These are phyloP conservation scores for Durotheca rogersii DNA, from an alignment of 495 filamentous ascomycete genomes.

Conservation along the genomic window DNA sequence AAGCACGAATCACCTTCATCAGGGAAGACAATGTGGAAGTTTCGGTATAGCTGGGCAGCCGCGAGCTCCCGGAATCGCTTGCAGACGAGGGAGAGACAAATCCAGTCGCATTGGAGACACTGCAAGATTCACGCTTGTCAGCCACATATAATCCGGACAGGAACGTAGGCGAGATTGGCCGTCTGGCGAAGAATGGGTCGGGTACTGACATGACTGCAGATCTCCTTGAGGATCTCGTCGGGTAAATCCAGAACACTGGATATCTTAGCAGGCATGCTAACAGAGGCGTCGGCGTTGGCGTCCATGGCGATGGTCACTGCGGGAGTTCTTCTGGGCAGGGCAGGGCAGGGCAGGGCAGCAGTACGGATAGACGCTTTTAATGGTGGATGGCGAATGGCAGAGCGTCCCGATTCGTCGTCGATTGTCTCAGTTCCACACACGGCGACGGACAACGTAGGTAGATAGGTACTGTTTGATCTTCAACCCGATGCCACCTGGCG, in stretches of 20 bases:
- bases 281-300: not conserved
- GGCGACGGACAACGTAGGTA: not conserved
- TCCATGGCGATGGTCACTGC: slow-evolving; percentile 3
- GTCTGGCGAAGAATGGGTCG: no score
- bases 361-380: not conserved
- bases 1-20: slow-evolving; percentile 52
- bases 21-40: slow-evolving; percentile 57
- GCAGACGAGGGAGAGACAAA: slow-evolving; percentile 56
- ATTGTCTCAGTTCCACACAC: not conserved
- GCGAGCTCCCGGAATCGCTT: slow-evolving; percentile 57
- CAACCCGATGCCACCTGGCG: not conserved
- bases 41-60: slow-evolving; percentile 57
- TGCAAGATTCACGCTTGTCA: slow-evolving; percentile 25
- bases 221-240: slow-evolving; percentile 52
- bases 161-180: not conserved
- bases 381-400: not conserved
- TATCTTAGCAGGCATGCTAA: not conserved
- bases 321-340: no score
- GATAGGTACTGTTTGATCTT: not conserved
- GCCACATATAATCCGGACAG: not conserved
- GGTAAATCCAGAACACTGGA: slow-evolving; percentile 48
- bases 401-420: slow-evolving; percentile 1
- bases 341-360: not conserved
- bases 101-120: slow-evolving; percentile 49
- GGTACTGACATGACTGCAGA: slow-evolving; percentile 51